phyloP scores from a whole-genome alignment of 352 stramenopile species.

The Elongisporangium anandrum region DNA sequence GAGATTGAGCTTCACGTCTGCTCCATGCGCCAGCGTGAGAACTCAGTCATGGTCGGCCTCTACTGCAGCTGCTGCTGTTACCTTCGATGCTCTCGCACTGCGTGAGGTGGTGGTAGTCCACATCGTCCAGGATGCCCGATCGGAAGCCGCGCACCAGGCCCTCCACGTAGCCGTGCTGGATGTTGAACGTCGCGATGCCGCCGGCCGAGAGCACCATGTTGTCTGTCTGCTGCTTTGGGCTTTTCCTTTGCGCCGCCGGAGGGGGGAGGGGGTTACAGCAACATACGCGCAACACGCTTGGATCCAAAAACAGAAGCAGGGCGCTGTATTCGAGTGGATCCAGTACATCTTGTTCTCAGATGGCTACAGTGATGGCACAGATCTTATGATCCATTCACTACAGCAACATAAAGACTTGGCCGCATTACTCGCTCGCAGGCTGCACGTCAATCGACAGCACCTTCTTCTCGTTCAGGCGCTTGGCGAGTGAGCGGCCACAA shows the following conservation, averaged over 20 bases:
- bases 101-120: conserved; percentile 88
- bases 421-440: background rate
- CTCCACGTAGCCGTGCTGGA: conserved; percentile 97
- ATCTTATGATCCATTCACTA: no score
- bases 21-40: conserved; percentile 1
- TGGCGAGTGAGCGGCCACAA: conserved; percentile 26
- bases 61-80: conserved; percentile 11
- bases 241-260: background rate
- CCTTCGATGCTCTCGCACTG: conserved; percentile 90
- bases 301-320: background rate
- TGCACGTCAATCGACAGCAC: conserved; percentile 31
- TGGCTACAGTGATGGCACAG: background rate
- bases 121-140: conserved; percentile 84
- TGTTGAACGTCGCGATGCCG: conserved; percentile 96
- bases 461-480: conserved; percentile 29
- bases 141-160: conserved; percentile 96
- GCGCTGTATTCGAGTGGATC: background rate
- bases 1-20: conserved; percentile 93
- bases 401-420: background rate
- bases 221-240: conserved; percentile 2
- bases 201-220: conserved; percentile 71
- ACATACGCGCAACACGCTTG: background rate
- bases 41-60: background rate
- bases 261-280: background rate
- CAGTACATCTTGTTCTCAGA: background rate